Evolutionary conservation across 345 rosid species (phyloP), one percentile per base, ranked within the genome.

Genomic region (Eucalyptus erythrocorys): DNA sequence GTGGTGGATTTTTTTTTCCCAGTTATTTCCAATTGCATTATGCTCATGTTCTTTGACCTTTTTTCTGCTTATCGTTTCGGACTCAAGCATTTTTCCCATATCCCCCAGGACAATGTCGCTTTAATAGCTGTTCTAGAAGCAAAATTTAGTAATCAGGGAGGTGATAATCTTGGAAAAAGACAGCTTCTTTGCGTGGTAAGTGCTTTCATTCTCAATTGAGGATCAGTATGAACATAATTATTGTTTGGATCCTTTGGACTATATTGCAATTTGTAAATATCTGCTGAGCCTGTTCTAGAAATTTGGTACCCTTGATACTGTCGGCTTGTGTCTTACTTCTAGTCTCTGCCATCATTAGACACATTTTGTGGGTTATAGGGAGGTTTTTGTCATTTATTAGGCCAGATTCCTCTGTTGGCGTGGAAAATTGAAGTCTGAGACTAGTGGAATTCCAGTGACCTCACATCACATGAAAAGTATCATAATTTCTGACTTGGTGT

Each of bases 181-280:
- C 99, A 97, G 90, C 97, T 98, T 89, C 97, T 97, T 89, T 98
- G 98, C 91, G 99, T 98, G 93, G 99, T 97, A 90, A 95, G 96
- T 79, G 79, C 64, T 37, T 76, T 90, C 37, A 48, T 61, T 48
- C 82, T 24, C 30, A 64, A 64, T n/a, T n/a, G 76, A 64, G 76
- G 76, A 64, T 76, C 84, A 21, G 84, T 8, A 2, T 40, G 84
- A 76, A 40, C 47, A 76, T 76, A 40, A 76, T 40, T 76, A 76
- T 40, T 3, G 47, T 76, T 76, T 21, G 84, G 84, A 21, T 76
- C 15, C 14, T 76, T 76, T 40, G 1, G 30, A 76, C 30, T 76
- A 21, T 40, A 76, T 76, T 40, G 84, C 15, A 3, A 40, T 76
- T 76, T 76, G 84, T 76, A 42, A 40, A 40, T 40, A 40, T 47